phyloP scores from a whole-genome alignment of 495 filamentous ascomycete species.

The Penicillium manginii region DNA sequence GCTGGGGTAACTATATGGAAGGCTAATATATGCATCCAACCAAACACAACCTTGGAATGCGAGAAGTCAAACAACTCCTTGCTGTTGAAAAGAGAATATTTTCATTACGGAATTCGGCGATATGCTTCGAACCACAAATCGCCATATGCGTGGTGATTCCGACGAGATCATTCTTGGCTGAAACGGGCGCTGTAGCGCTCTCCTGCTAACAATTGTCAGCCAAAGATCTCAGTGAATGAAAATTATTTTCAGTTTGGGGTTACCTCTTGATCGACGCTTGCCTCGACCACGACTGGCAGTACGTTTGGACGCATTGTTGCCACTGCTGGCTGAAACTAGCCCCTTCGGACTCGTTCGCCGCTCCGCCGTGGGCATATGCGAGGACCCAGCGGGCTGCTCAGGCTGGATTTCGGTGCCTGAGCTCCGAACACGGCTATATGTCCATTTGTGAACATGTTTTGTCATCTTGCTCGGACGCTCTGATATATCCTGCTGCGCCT shows the following conservation, averaged over 20 bases:
- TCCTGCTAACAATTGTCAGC: constrained; percentile 26
- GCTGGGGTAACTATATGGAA: background rate
- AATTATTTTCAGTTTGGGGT: background rate
- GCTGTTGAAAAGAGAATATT: background rate
- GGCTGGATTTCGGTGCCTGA: constrained; percentile 12
- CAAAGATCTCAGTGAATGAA: background rate
- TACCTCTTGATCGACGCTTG: constrained; percentile 35
- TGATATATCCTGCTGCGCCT: constrained; percentile 8
- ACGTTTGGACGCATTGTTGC: constrained; percentile 1
- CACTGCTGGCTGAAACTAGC: constrained; percentile 27
- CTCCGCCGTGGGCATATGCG: background rate
- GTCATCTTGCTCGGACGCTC: constrained; percentile 13
- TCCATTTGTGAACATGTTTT: constrained; percentile 29
- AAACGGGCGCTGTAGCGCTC: constrained; percentile 43
- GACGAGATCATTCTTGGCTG: constrained; percentile 20
- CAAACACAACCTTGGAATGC: background rate
- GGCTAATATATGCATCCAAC: background rate
- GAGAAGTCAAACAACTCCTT: background rate
- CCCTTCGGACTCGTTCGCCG: constrained; percentile 25
- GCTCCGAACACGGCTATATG: constrained; percentile 30
- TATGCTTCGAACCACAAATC: background rate
- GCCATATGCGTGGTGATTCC: background rate
- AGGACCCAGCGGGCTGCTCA: background rate
- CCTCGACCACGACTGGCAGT: constrained; percentile 19
- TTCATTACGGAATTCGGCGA: background rate